phyloP scores from a whole-genome alignment of 1,284 basidiomycete genomes.

The Somion occarium region DNA sequence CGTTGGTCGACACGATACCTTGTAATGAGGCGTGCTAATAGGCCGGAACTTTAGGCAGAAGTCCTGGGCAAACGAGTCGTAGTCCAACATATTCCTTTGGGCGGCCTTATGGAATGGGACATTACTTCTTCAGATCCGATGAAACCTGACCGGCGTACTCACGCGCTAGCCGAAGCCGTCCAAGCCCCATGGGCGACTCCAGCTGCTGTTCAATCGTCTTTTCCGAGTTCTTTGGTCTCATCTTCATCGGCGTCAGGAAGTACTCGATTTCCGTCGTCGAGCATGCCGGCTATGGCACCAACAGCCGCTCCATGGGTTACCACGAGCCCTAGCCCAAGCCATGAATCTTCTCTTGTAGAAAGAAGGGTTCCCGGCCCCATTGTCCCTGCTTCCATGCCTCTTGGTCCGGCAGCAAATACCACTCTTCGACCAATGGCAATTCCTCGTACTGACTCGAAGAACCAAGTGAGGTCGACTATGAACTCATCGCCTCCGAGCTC shows the following conservation, averaged over 20 bases:
- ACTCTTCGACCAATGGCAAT: slow-evolving; percentile 11
- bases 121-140: slow-evolving; percentile 5
- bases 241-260: background rate
- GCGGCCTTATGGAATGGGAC: slow-evolving; percentile 73
- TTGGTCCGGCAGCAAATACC: slow-evolving; percentile 23
- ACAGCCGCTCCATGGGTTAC: background rate
- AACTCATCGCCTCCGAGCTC: slow-evolving; percentile 8
- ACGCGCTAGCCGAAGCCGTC: background rate
- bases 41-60: slow-evolving; percentile 79
- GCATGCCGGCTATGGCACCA: background rate
- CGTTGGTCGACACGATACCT: too few species aligned
- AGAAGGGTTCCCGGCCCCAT: slow-evolving; percentile 13
- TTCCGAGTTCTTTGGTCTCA: background rate
- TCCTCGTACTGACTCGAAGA: slow-evolving; percentile 6
- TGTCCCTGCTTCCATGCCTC: slow-evolving; percentile 17
- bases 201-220: background rate
- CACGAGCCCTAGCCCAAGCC: background rate
- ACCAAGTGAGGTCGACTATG: background rate
- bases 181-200: slow-evolving; percentile 2
- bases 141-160: background rate
- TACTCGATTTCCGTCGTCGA: background rate
- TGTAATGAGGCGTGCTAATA: too few species aligned
- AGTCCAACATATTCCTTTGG: slow-evolving; percentile 91
- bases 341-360: background rate
- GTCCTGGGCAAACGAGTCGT: slow-evolving; percentile 96